These are phyloP conservation scores for Salvia hispanica DNA, from an alignment of 257 asterid genomes.

Conservation along the genomic window DNA sequence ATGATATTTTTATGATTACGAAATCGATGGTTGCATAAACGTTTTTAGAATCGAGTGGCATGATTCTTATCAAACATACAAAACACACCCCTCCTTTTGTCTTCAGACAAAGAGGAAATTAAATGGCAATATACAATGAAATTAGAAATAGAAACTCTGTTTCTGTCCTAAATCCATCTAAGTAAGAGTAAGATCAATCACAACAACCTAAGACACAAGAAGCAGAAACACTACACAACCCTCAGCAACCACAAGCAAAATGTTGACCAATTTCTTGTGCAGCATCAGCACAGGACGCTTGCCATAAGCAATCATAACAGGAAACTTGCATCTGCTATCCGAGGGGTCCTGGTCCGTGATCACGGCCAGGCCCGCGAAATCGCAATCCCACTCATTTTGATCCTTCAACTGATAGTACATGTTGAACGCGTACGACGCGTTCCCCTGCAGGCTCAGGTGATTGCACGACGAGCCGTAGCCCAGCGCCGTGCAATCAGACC, in stretches of 20 bases:
- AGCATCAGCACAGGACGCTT: slow-evolving; percentile 48
- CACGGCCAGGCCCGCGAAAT: slow-evolving; percentile 67
- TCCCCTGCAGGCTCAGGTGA: slow-evolving; percentile 57
- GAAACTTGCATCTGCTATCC: slow-evolving; percentile 61
- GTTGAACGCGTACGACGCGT: slow-evolving; percentile 92
- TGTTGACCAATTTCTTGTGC: slow-evolving; percentile 60
- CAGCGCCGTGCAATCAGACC: slow-evolving; percentile 82
- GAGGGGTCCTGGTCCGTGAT: slow-evolving; percentile 78
- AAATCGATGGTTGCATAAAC: no score
- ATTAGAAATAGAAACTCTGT: not conserved
- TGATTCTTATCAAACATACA: not conserved
- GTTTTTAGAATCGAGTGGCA: no score
- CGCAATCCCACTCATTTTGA: slow-evolving; percentile 85
- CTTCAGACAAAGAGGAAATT: no score
- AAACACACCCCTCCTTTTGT: not conserved
- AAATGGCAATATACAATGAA: no score
- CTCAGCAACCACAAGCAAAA: slow-evolving; percentile 64
- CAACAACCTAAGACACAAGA: slow-evolving; percentile 54
- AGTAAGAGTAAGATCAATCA: not conserved
- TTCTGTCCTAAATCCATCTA: not conserved
- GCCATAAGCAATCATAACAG: slow-evolving; percentile 72
- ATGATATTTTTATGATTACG: no score
- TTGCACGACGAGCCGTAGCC: slow-evolving; percentile 92
- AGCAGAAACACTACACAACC: slow-evolving; percentile 78
- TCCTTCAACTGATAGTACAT: slow-evolving; percentile 84